These are phyloP conservation scores for Fonsecaea erecta DNA, from an alignment of 2,329 filamentous ascomycete genomes.

Conservation along the genomic window DNA sequence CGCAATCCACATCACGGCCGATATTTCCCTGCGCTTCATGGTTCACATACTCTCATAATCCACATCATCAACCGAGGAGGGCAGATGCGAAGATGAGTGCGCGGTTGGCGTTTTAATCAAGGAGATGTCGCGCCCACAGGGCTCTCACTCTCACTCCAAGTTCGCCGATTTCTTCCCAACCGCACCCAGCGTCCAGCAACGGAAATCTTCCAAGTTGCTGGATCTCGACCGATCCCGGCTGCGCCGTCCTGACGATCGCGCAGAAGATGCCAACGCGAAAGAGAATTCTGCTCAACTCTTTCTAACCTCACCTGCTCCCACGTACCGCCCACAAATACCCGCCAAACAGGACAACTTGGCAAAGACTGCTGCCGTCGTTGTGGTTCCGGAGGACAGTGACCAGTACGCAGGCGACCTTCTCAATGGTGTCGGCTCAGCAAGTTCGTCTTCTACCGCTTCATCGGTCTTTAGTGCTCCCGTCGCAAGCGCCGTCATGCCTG, in stretches of 20 bases:
- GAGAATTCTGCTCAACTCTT: conserved; percentile 23
- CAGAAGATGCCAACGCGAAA: conserved; percentile 33
- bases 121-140: conserved; percentile 75
- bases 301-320: conserved; percentile 24
- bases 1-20: conserved; percentile 16
- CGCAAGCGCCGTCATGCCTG: conserved; percentile 58
- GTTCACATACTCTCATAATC: conserved; percentile 5
- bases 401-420: conserved; percentile 65
- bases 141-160: conserved; percentile 53
- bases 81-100: conserved; percentile 34
- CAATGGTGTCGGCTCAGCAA: conserved; percentile 72
- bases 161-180: conserved; percentile 87
- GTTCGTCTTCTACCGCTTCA: conserved; percentile 72
- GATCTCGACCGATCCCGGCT: conserved; percentile 52
- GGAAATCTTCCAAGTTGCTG: conserved; percentile 54
- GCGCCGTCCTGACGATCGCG: conserved; percentile 21
- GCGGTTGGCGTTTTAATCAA: conserved; percentile 30
- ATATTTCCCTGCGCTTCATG: conserved; percentile 18
- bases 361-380: conserved; percentile 40
- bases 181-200: conserved; percentile 66
- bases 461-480: conserved; percentile 70
- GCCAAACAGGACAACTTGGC: conserved; percentile 24
- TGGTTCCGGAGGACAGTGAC: conserved; percentile 41
- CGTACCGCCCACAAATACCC: conserved; percentile 15
- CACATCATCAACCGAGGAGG: conserved; percentile 20